Evolutionary conservation across 148 eudicot genomes (phyloP).

Genomic region (Vaccinium myrtillus): DNA sequence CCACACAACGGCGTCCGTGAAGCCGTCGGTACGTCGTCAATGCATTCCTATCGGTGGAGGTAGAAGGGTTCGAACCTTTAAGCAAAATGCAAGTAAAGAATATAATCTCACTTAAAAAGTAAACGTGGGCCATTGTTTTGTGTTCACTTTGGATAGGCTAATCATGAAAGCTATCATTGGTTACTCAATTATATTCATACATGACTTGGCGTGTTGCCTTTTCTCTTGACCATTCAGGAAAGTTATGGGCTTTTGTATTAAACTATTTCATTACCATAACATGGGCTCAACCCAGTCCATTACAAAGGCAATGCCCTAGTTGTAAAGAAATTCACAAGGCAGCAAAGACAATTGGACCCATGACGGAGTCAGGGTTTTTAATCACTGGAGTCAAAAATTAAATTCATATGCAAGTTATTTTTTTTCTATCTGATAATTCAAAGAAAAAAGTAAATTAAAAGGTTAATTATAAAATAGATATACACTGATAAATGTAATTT

Average conservation of each 20-base stretch:
- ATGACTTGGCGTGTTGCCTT: not conserved
- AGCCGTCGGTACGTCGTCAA: too few relatives aligned
- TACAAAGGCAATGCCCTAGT: not conserved
- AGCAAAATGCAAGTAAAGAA: too few relatives aligned
- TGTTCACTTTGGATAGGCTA: not conserved
- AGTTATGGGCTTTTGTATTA: not conserved
- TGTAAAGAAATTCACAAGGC: not conserved
- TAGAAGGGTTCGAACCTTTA: too few relatives aligned
- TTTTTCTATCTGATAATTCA: too few relatives aligned
- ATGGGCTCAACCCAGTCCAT: conserved; percentile 6
- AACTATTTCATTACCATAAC: not conserved
- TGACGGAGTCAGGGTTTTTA: too few relatives aligned
- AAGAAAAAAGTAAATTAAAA: too few relatives aligned
- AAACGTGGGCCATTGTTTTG: not conserved
- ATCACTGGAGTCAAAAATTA: too few relatives aligned
- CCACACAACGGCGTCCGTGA: too few relatives aligned
- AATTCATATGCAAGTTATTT: too few relatives aligned
- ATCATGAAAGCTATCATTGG: not conserved
- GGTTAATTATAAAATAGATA: too few relatives aligned
- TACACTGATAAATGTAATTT: too few relatives aligned
- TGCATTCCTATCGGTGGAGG: too few relatives aligned
- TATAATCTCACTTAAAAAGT: not conserved
- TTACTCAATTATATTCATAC: not conserved
- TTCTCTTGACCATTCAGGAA: conserved; percentile 1
- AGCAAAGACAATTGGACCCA: not conserved